phyloP scores from a whole-genome alignment of 352 stramenopile species.

The Blastocystis sp. region DNA sequence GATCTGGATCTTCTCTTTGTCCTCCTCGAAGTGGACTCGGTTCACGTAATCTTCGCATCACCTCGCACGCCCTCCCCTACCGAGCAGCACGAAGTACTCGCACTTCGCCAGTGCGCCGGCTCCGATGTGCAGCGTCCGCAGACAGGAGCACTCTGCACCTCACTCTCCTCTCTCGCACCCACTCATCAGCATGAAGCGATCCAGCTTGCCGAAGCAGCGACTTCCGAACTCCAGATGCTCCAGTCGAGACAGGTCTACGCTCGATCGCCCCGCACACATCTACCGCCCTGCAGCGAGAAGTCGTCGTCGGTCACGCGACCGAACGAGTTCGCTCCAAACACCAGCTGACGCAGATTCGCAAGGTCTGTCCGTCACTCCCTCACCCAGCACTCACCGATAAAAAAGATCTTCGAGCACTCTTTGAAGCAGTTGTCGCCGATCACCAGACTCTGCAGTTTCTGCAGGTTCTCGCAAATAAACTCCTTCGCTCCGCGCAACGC shows the following conservation, averaged over 20 bases:
- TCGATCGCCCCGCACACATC: not conserved
- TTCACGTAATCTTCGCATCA: conserved; percentile 36
- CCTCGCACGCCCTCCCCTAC: not conserved
- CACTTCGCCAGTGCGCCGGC: not conserved
- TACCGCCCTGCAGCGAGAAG: not conserved
- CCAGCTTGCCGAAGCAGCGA: not conserved
- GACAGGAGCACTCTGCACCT: not conserved
- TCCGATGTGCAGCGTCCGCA: not conserved
- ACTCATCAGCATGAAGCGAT: conserved; percentile 52
- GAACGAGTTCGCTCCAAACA: not conserved
- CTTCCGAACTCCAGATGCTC: not conserved
- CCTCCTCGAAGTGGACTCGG: conserved; percentile 33
- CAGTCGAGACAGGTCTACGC: not conserved
- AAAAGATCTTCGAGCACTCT: not conserved
- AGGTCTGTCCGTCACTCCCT: not conserved
- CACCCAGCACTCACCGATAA: not conserved
- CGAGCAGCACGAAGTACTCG: conserved; percentile 58
- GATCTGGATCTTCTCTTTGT: not conserved
- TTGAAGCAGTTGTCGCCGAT: conserved; percentile 30
- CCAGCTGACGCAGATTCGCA: not conserved
- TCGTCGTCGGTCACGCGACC: not conserved
- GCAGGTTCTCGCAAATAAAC: conserved; percentile 15
- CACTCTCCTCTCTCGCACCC: not conserved
- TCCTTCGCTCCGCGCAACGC: not conserved
- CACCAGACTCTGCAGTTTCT: not conserved